These are phyloP conservation scores for Fonsecaea erecta DNA, from an alignment of 2,329 filamentous ascomycete genomes.

Conservation along the genomic window DNA sequence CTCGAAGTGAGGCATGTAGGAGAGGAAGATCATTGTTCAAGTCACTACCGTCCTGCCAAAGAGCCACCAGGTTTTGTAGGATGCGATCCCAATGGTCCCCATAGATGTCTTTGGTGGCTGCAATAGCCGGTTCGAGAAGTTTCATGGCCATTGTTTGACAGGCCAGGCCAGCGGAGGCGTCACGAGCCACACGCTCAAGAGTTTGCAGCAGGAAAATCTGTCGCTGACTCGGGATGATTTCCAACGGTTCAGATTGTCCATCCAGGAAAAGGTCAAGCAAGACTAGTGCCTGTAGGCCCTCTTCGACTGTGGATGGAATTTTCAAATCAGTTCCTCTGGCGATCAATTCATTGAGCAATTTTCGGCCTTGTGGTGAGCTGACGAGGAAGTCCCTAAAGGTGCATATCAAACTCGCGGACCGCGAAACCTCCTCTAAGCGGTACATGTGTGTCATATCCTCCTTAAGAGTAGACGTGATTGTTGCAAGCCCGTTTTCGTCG, in stretches of 20 bases:
- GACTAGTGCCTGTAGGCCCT: conserved; percentile 46
- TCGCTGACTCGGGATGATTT: conserved; percentile 62
- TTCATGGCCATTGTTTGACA: conserved; percentile 48
- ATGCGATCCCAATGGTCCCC: conserved; percentile 81
- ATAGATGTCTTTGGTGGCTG: conserved; percentile 78
- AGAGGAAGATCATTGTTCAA: conserved; percentile 63
- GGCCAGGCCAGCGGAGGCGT: conserved; percentile 52
- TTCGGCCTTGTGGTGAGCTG: conserved; percentile 53
- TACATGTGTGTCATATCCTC: conserved; percentile 43
- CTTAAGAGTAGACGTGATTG: conserved; percentile 40
- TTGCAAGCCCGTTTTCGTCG: conserved; percentile 38
- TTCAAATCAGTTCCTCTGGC: conserved; percentile 59
- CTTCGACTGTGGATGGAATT: not conserved
- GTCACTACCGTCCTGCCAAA: conserved; percentile 59
- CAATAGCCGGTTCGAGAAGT: conserved; percentile 63
- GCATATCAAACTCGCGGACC: conserved; percentile 54
- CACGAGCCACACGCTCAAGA: conserved; percentile 67
- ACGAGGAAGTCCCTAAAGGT: conserved; percentile 56
- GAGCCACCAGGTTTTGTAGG: conserved; percentile 61
- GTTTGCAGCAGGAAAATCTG: conserved; percentile 83
- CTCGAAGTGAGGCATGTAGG: conserved; percentile 72
- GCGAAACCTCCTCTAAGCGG: conserved; percentile 51
- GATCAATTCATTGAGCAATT: conserved; percentile 64
- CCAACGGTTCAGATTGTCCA: conserved; percentile 53
- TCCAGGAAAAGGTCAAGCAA: conserved; percentile 60